These are phyloP conservation scores for Plasmodium gallinaceum DNA, from an alignment of 169 alveolate genomes.

Conservation along the genomic window DNA sequence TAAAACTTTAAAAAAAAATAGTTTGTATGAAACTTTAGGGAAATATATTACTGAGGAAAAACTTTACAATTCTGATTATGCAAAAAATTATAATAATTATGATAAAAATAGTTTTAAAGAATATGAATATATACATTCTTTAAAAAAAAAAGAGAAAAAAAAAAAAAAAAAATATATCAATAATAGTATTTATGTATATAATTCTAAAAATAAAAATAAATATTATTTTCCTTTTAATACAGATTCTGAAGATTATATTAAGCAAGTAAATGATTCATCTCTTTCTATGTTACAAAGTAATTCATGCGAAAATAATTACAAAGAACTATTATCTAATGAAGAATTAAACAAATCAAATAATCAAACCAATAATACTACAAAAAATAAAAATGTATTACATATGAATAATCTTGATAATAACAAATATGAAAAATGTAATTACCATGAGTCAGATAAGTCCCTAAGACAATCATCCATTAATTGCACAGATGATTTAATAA, in stretches of 20 bases:
- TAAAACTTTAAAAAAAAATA: slow-evolving; percentile 13
- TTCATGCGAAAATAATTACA: slow-evolving; percentile 14
- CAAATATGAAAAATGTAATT: slow-evolving; percentile 16
- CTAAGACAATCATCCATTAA: neutral
- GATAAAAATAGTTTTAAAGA: neutral
- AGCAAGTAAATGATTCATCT: slow-evolving; percentile 15
- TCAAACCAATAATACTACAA: slow-evolving; percentile 10
- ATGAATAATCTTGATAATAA: neutral
- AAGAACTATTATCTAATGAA: slow-evolving; percentile 3
- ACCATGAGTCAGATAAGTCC: slow-evolving; percentile 5
- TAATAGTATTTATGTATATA: slow-evolving; percentile 4
- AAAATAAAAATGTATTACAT: slow-evolving; percentile 3
- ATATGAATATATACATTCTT: slow-evolving; percentile 5
- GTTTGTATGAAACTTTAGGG: neutral
- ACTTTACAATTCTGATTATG: neutral
- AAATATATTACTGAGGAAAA: slow-evolving; percentile 3
- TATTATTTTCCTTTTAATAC: slow-evolving; percentile 49
- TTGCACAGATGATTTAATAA: slow-evolving; percentile 1
- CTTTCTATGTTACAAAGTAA: slow-evolving; percentile 14
- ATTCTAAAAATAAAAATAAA: slow-evolving; percentile 11
- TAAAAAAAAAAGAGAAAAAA: slow-evolving; percentile 17
- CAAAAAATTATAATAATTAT: neutral
- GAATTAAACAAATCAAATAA: slow-evolving; percentile 11
- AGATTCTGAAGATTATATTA: slow-evolving; percentile 57
- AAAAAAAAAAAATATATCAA: slow-evolving; percentile 1